Base-by-base conservation (phyloP, 2,329 filamentous ascomycete species). In the Furcasterigmium sp. region DNA sequence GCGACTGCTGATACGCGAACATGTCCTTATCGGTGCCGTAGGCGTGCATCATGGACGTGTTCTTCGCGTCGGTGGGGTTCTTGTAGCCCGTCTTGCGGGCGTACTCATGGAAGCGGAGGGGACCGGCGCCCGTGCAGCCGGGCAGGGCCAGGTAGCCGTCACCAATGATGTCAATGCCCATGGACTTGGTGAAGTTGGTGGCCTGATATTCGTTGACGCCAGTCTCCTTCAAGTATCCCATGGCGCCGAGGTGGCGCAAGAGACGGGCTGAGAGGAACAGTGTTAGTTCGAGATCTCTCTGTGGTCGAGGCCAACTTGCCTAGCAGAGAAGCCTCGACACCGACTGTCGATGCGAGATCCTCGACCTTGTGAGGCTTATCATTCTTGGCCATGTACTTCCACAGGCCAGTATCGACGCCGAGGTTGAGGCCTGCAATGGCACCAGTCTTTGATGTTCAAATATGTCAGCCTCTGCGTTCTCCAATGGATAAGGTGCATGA, bases 211-310 rank as follows among this genome's bases (percentile, higher is more conserved):
- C 55, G 35, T 69, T 62, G 0, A 46, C 40, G 1, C 52, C 61
- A 1, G 56, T 55, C 46, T 69, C 64, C 1, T 52, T 51, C 37
- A 70, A 51, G 46, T 68, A 64, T 1, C 66, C 65, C 60, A 68
- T 66, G 1, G 64, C 58, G 1, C 52, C 56, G 1, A 69, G 46
- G 43, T 69, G 66, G 13, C 60, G 53, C 51, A 69, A 52, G 25
- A 69, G 48, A 8, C 63, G 62, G n/a, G n/a, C n/a, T n/a, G n/a
- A n/a, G n/a, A n/a, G n/a, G n/a, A n/a, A n/a, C n/a, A n/a, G n/a
- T n/a, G n/a, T n/a, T n/a, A n/a, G n/a, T n/a, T n/a, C n/a, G n/a
- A n/a, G n/a, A n/a, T n/a, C n/a, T n/a, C n/a, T n/a, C n/a, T n/a
- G n/a, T n/a, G n/a, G n/a, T n/a, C n/a, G n/a, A n/a, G n/a, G n/a